A percentile compares a stretch with the other conserved stretches of the same genome.
These are phyloP conservation scores for Colletotrichum godetiae DNA, from an alignment of 2,329 filamentous ascomycete genomes.

Conservation along the genomic window DNA sequence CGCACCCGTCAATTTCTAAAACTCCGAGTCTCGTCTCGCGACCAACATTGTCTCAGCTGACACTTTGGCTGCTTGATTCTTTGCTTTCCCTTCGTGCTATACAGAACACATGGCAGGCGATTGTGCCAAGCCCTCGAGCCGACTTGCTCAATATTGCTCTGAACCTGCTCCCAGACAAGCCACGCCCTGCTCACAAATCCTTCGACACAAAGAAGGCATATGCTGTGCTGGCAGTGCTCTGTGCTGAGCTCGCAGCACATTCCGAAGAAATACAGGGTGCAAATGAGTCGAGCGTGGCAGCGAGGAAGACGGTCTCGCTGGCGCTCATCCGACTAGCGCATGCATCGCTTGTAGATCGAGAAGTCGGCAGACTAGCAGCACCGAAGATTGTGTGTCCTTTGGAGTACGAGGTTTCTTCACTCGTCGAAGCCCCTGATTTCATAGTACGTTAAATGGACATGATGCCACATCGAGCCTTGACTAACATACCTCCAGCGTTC, in stretches of 20 bases:
- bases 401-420: constrained; percentile 46
- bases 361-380: constrained; percentile 52
- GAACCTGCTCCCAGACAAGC: constrained; percentile 17
- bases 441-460: constrained; percentile 47
- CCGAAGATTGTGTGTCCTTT: constrained; percentile 57
- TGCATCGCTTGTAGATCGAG: constrained; percentile 44
- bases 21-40: constrained; percentile 45
- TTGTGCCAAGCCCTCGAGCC: constrained; percentile 24
- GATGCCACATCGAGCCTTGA: not conserved
- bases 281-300: constrained; percentile 41
- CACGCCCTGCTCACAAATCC: not conserved
- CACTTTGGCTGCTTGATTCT: constrained; percentile 63
- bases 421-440: constrained; percentile 52
- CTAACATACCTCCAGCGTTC: constrained; percentile 41
- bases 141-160: constrained; percentile 23
- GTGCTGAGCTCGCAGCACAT: constrained; percentile 51
- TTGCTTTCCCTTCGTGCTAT: constrained; percentile 54
- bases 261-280: constrained; percentile 45
- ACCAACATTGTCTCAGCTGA: constrained; percentile 51
- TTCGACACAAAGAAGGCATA: constrained; percentile 48
- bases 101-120: constrained; percentile 51
- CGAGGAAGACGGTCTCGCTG: constrained; percentile 49
- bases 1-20: constrained; percentile 51
- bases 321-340: constrained; percentile 52
- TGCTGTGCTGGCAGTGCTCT: constrained; percentile 54